These are phyloP conservation scores for Arabidopsis suecica DNA, from an alignment of 345 rosid species.

Conservation along the genomic window DNA sequence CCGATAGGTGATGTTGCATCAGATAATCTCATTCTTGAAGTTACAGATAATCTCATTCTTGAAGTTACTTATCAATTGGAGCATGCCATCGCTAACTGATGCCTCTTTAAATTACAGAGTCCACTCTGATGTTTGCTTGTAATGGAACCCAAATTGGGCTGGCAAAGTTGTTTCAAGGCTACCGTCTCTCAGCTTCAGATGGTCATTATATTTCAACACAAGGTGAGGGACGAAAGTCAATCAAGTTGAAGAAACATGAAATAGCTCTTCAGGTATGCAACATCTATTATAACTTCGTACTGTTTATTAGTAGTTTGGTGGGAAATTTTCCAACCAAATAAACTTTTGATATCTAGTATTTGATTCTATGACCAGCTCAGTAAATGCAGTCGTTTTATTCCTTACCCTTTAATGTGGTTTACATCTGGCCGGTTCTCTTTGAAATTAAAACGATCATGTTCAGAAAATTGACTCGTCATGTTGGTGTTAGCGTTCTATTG, in stretches of 20 bases:
- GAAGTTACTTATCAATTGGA: constrained; percentile 26
- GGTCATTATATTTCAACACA: constrained; percentile 87
- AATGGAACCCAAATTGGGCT: constrained; percentile 82
- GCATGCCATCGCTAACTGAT: constrained; percentile 42
- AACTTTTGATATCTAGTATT: constrained; percentile 20
- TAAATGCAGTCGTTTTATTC: constrained; percentile 9
- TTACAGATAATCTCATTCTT: constrained; percentile 30
- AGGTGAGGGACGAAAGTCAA: constrained; percentile 81
- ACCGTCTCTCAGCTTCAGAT: constrained; percentile 70
- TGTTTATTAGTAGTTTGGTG: constrained; percentile 17
- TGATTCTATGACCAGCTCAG: constrained; percentile 10
- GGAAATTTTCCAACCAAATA: constrained; percentile 13
- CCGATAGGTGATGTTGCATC: constrained; percentile 73
- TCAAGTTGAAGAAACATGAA: constrained; percentile 85
- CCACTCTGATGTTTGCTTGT: constrained; percentile 89
- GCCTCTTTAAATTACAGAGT: constrained; percentile 61
- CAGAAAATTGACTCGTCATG: neutral
- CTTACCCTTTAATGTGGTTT: constrained; percentile 15
- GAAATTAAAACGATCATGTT: constrained; percentile 2
- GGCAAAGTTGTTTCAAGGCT: constrained; percentile 88
- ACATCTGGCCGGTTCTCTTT: constrained; percentile 21
- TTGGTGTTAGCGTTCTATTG: constrained; percentile 9
- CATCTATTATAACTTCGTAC: neutral
- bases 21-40: constrained; percentile 35
- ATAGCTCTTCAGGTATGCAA: constrained; percentile 80